These are phyloP conservation scores for Chrysosporium keratinophilum DNA, from an alignment of 2,329 filamentous ascomycete species.

Conservation along the genomic window DNA sequence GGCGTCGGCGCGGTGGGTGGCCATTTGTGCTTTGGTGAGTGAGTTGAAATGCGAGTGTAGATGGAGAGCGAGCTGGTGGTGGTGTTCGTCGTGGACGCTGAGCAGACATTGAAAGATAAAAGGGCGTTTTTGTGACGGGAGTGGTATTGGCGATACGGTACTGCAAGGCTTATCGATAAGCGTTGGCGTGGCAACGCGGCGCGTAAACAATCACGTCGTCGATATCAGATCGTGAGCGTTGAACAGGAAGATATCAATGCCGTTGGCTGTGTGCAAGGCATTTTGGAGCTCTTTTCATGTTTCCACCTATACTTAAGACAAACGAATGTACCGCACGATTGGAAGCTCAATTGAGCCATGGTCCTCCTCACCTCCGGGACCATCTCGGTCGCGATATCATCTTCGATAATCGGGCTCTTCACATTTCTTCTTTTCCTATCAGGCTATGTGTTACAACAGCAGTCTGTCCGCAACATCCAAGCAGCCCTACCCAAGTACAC, in stretches of 20 bases:
- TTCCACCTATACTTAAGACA: background rate
- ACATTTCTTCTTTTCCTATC: constrained; percentile 76
- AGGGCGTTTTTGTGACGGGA: background rate
- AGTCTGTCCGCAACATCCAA: constrained; percentile 68
- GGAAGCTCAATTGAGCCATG: constrained; percentile 25
- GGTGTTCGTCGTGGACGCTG: background rate
- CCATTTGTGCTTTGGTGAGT: constrained; percentile 33
- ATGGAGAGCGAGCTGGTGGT: too few relatives aligned
- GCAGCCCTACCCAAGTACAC: constrained; percentile 10
- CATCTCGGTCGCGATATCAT: constrained; percentile 36
- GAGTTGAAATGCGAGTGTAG: too few relatives aligned
- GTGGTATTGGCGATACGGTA: background rate
- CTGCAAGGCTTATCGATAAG: constrained; percentile 30
- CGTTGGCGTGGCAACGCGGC: constrained; percentile 27
- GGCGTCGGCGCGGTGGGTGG: constrained; percentile 65
- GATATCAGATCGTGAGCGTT: background rate
- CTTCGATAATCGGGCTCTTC: constrained; percentile 56
- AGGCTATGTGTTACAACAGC: constrained; percentile 78
- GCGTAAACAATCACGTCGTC: constrained; percentile 19
- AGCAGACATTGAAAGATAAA: background rate
- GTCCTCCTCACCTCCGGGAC: constrained; percentile 38
- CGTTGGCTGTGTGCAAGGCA: too few relatives aligned
- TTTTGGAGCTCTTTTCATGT: background rate
- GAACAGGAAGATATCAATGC: too few relatives aligned
- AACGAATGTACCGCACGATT: background rate